Percentiles rank a stretch among this genome's conserved stretches.
These are phyloP conservation scores for Calonectria henricotiae DNA, from an alignment of 2,329 filamentous ascomycete species.

Conservation along the genomic window DNA sequence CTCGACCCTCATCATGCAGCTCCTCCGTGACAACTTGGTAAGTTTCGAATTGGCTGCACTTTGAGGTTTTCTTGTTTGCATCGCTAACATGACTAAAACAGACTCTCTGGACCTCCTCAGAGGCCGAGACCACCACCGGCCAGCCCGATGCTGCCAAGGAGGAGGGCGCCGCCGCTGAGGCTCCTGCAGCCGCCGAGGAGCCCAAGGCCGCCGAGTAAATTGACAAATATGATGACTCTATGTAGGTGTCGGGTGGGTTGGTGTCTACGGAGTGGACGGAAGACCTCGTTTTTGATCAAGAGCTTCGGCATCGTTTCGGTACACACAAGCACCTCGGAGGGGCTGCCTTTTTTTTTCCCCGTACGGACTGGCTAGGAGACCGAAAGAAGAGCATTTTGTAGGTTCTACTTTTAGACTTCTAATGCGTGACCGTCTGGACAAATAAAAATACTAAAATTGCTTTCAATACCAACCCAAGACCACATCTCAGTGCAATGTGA, in stretches of 20 bases:
- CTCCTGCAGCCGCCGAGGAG: conserved; percentile 74
- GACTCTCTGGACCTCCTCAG: conserved; percentile 99
- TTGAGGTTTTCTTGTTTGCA: not conserved
- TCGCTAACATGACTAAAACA: conserved; percentile 62
- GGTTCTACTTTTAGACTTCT: conserved; percentile 70
- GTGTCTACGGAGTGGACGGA: conserved; percentile 78
- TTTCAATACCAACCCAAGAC: conserved; percentile 54
- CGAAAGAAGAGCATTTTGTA: conserved; percentile 67
- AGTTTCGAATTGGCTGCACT: conserved; percentile 51
- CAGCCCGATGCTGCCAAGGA: conserved; percentile 68
- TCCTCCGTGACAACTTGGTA: conserved; percentile 96
- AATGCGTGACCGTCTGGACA: conserved; percentile 73
- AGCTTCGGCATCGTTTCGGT: conserved; percentile 67
- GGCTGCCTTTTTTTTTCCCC: conserved; percentile 57
- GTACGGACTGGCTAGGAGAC: conserved; percentile 59
- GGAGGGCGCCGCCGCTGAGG: conserved; percentile 67
- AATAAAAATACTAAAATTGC: conserved; percentile 69
- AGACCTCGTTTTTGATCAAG: conserved; percentile 69
- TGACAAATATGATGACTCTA: conserved; percentile 52
- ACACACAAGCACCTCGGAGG: conserved; percentile 61
- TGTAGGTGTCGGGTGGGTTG: conserved; percentile 67
- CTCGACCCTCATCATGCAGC: conserved; percentile 98
- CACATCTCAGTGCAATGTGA: not conserved
- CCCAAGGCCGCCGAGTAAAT: conserved; percentile 78
- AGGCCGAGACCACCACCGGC: conserved; percentile 84